Conservation (phyloP, 1,139 yeast species). For the Scheffersomyces titani region DNA sequence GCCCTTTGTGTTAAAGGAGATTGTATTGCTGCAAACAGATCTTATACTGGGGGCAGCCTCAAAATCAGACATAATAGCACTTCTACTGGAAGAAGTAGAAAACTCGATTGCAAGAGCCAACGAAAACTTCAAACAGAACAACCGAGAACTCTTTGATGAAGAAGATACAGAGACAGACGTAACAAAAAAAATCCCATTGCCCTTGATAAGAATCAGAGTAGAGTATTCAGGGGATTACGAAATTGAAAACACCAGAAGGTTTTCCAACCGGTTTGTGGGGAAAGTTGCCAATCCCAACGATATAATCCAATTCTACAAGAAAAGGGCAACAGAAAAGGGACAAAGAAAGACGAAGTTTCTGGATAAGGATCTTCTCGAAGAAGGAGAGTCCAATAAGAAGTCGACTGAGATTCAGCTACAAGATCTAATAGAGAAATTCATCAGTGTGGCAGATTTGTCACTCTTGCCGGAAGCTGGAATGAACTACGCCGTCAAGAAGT, state of each 20-base stretch:
- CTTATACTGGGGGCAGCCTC: slow-evolving; percentile 66
- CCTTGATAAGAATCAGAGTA: slow-evolving; percentile 77
- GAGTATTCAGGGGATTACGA: slow-evolving; percentile 91
- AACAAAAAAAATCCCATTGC: slow-evolving; percentile 52
- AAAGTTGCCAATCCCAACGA: slow-evolving; percentile 88
- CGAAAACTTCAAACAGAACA: slow-evolving; percentile 45
- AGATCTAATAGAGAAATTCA: slow-evolving; percentile 58
- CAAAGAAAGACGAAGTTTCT: slow-evolving; percentile 21
- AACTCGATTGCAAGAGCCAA: slow-evolving; percentile 62
- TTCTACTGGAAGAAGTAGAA: slow-evolving; percentile 65
- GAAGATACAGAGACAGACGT: slow-evolving; percentile 18
- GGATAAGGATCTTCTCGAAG: slow-evolving; percentile 22
- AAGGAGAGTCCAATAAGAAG: slow-evolving; percentile 15
- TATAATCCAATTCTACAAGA: slow-evolving; percentile 71
- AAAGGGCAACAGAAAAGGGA: slow-evolving; percentile 20
- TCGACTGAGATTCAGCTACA: slow-evolving; percentile 54
- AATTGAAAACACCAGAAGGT: slow-evolving; percentile 86
- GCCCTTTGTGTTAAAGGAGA: slow-evolving; percentile 76
- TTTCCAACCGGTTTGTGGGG: slow-evolving; percentile 89
- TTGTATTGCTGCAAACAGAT: slow-evolving; percentile 52
- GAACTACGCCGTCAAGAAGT: slow-evolving; percentile 68
- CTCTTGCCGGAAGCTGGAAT: slow-evolving; percentile 78
- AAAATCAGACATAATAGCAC: slow-evolving; percentile 61
- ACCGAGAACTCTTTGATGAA: slow-evolving; percentile 25
- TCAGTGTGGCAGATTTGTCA: slow-evolving; percentile 63